Conservation (phyloP, 495 filamentous ascomycete genomes). For the Recurvomyces mirabilis region DNA sequence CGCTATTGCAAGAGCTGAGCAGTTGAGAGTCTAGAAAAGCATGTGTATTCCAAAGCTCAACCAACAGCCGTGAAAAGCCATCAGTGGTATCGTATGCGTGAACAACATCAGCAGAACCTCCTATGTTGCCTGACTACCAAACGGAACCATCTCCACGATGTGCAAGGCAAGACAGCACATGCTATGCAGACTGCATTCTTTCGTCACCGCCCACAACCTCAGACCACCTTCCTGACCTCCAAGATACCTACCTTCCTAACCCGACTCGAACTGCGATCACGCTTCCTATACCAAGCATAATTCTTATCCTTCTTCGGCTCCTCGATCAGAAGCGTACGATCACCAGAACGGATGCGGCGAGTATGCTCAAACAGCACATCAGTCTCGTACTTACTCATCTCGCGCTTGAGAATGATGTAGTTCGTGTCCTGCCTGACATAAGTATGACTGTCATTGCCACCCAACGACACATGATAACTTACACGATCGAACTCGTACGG, state of each 20-base stretch:
- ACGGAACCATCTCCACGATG: background rate
- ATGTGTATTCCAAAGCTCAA: too few relatives aligned
- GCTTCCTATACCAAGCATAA: conserved; percentile 31
- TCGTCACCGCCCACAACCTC: background rate
- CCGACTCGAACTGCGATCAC: conserved; percentile 16
- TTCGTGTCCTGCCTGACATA: conserved; percentile 21
- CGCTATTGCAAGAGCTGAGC: too few relatives aligned
- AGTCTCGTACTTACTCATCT: conserved; percentile 32
- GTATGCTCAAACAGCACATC: conserved; percentile 36
- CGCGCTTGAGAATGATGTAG: conserved; percentile 34
- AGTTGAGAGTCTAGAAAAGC: too few relatives aligned
- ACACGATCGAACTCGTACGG: conserved; percentile 31
- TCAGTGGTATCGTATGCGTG: too few relatives aligned
- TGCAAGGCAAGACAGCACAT: background rate
- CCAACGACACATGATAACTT: too few relatives aligned
- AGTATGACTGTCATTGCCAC: too few relatives aligned
- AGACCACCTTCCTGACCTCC: conserved; percentile 8
- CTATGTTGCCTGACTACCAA: too few relatives aligned
- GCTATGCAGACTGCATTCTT: too few relatives aligned
- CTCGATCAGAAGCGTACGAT: conserved; percentile 26
- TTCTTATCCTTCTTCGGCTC: conserved; percentile 24
- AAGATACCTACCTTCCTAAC: conserved; percentile 11
- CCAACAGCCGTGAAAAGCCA: too few relatives aligned
- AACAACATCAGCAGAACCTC: too few relatives aligned
- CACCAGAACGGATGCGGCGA: conserved; percentile 25